phyloP scores from a whole-genome alignment of 2,329 filamentous ascomycete genomes.

The Dothideomycetes sp. region DNA sequence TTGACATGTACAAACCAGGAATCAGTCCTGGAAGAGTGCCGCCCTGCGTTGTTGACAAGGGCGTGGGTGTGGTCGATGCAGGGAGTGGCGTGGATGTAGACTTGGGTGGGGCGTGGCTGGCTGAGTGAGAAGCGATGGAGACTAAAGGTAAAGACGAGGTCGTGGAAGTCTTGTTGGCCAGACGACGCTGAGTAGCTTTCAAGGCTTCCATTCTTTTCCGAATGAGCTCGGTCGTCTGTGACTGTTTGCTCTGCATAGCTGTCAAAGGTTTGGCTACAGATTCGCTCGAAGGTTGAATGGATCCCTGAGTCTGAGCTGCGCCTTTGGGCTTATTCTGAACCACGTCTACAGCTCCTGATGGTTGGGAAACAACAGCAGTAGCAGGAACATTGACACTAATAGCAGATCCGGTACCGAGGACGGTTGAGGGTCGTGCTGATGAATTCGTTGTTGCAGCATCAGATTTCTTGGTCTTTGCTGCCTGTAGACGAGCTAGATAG shows the following conservation, averaged over 20 bases:
- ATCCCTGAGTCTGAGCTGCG: too few species aligned
- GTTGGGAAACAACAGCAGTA: too few species aligned
- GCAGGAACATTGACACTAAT: too few species aligned
- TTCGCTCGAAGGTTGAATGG: neutral
- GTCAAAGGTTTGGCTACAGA: neutral
- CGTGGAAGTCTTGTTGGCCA: constrained; percentile 2
- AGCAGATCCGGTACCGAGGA: too few species aligned
- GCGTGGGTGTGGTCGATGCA: neutral
- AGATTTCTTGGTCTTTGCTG: constrained; percentile 57
- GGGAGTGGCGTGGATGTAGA: neutral
- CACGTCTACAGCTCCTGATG: too few species aligned
- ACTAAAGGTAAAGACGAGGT: neutral
- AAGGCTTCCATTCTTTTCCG: constrained; percentile 72
- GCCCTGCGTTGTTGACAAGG: neutral
- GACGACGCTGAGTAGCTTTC: constrained; percentile 30
- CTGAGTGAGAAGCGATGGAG: neutral
- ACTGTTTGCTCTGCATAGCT: constrained; percentile 44
- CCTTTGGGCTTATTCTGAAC: too few species aligned
- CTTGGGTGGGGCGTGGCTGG: neutral
- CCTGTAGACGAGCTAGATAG: constrained; percentile 65
- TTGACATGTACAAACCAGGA: constrained; percentile 6
- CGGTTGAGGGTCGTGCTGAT: too few species aligned
- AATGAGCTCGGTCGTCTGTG: constrained; percentile 62
- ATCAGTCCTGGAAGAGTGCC: neutral
- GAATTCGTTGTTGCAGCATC: constrained; percentile 14